Percentiles rank a stretch among this genome's conserved stretches.
Evolutionary conservation across 1,284 basidiomycete species (phyloP).

Genomic region (Porodaedalea pini): DNA sequence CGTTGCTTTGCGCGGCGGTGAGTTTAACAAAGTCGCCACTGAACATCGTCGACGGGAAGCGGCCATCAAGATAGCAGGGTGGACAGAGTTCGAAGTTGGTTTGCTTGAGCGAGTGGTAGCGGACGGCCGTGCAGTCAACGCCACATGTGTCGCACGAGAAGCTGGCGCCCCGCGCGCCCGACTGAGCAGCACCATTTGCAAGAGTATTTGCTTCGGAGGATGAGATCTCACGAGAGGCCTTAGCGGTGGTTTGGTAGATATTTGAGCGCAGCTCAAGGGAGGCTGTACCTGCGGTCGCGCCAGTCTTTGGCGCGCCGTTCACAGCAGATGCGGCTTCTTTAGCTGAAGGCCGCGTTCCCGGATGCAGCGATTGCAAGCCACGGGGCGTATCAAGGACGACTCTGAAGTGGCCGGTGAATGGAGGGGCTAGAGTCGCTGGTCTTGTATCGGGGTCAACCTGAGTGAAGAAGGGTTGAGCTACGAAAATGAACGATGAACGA

Average conservation of each 20-base stretch:
- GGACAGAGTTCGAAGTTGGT: slow-evolving; percentile 89
- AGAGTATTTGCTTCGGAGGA: slow-evolving; percentile 62
- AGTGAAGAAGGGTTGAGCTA: slow-evolving; percentile 24
- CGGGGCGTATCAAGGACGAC: slow-evolving; percentile 96
- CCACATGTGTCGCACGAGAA: slow-evolving; percentile 94
- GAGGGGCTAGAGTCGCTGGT: slow-evolving; percentile 91
- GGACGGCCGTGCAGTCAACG: slow-evolving; percentile 82
- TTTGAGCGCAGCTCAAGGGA: slow-evolving; percentile 82
- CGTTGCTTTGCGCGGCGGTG: slow-evolving; percentile 41
- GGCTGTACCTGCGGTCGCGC: slow-evolving; percentile 52
- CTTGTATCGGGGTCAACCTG: slow-evolving; percentile 97
- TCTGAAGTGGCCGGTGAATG: slow-evolving; percentile 98
- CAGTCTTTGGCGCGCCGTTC: slow-evolving; percentile 49
- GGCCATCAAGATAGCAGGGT: slow-evolving; percentile 91
- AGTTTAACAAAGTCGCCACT: slow-evolving; percentile 97
- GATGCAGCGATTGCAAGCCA: slow-evolving; percentile 92
- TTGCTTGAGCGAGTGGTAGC: slow-evolving; percentile 92
- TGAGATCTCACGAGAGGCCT: slow-evolving; percentile 68
- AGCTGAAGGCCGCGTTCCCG: slow-evolving; percentile 69
- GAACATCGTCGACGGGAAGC: slow-evolving; percentile 96
- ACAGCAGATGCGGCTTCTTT: slow-evolving; percentile 39
- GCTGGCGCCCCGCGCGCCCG: slow-evolving; percentile 39
- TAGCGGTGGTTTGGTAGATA: slow-evolving; percentile 85
- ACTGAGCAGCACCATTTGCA: slow-evolving; percentile 53
- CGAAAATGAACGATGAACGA: neutral